Base-by-base conservation (phyloP, 495 filamentous ascomycete species). In the Penicillium mononematosum region DNA sequence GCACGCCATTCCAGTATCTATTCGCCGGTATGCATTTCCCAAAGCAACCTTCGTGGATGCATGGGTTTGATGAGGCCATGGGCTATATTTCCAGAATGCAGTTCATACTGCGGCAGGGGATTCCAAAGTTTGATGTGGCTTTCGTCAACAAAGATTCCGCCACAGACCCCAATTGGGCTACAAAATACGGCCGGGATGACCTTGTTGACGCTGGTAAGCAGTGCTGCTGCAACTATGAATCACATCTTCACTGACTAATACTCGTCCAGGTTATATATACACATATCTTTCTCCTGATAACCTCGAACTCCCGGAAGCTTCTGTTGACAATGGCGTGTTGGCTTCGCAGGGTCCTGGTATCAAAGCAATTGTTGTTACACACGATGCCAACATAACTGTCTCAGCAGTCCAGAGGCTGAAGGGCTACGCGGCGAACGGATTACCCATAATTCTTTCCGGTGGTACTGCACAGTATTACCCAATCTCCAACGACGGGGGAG, bases 241-340 rank as follows among this genome's bases (percentile, higher is more conserved):
- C 5, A 10, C 8, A 29, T 29, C 8, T 29, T 10, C 27, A 9
- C 27, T 29, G 27, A 29, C 12, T 34, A 54, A 54, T 25, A 17
- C n/a, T 16, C 9, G 10, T 50, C 4, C 14, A 75, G 79, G 78
- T 2, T 81, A 69, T 56, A 74, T 76, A 0, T 77, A 80, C 55
- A 70, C 76, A n/a, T 82, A 83, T 58, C 66, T 82, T 1, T 72
- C 72, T 2, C 72, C 78, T 0, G 75, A 76, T 34, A 82, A 83
- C 58, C 70, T 81, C 38, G 64, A 64, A 11, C 65, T 77, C 3
- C 58, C 66, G 0, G 50, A 65, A 22, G 72, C 75, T 3, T 41
- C 44, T 11, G 74, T 81, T 0, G 56, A 53, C 11, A 60, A 75
- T 52, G 66, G 65, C 7, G 53, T 58, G 2, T 62, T 83, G 19